Base-by-base conservation (phyloP, 164 flowering plant species). In the Dillenia turbinata region DNA sequence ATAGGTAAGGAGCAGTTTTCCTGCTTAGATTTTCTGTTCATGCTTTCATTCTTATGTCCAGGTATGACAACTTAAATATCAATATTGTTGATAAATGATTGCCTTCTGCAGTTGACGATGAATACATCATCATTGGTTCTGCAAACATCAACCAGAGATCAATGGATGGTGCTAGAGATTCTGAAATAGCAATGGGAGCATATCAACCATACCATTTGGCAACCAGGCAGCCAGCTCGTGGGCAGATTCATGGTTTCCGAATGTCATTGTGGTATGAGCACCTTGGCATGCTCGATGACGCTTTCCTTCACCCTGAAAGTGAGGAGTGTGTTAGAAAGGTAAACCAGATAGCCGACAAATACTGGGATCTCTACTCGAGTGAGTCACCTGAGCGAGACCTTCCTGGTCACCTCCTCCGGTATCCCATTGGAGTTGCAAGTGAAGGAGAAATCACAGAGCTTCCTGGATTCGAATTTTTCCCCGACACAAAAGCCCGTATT, bases 1-100 rank as follows among this genome's bases (percentile, higher is more conserved):
- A 85, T 85, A 33, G 88, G 90, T 80, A 77, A 71, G 61, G 68
- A 16, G 7, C 24, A 10, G 7, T 49, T 33, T 24, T 8, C 43
- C 8, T 4, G 60, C 53, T 22, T 19, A 19, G 22, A 19, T 19
- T 19, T 19, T 19, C 22, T 19, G 51, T 56, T 56, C 16, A 12
- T 3, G 14, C n/a, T 52, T 14, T 14, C 15, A 52, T 52, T 5
- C 16, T 52, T 52, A 1, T 52, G 14, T 52, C 24, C 52, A 52
- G 24, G 14, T 17, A 15, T 9, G 40, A 33, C 40, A 33, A 33
- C 40, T 33, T 33, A 33, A 33, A 33, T 33, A 33, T 5, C 40
- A 6, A 33, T 33, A 5, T 48, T 12, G n/a, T 48, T 48, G 14
- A 11, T 11, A 14, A 48, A 48, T 48, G 50, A 11, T 12, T 48